A percentile compares a stretch with the other conserved stretches of the same genome.
These are phyloP conservation scores for Perkinsus olseni DNA, from an alignment of 169 alveolate genomes.

Conservation along the genomic window DNA sequence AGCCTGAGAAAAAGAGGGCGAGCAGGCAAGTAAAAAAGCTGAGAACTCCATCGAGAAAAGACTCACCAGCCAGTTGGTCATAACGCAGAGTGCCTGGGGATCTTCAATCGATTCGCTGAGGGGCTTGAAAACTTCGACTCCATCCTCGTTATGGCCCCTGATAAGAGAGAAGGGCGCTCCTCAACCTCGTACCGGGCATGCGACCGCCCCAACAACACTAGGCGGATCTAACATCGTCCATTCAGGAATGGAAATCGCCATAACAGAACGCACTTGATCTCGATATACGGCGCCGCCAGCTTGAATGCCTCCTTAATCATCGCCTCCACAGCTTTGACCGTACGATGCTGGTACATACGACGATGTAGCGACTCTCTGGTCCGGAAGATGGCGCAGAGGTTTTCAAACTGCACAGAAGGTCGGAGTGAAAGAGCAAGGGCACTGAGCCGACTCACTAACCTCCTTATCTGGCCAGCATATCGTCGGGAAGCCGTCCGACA, in stretches of 20 bases:
- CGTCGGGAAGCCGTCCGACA: neutral
- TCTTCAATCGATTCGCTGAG: neutral
- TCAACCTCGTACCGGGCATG: too few relatives aligned
- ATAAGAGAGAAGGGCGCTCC: too few relatives aligned
- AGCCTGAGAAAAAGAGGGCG: neutral
- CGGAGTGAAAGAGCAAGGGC: slow-evolving; percentile 1
- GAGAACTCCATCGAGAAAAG: neutral
- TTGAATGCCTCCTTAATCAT: slow-evolving; percentile 52
- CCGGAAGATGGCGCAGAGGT: slow-evolving; percentile 50
- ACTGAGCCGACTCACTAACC: slow-evolving; percentile 10
- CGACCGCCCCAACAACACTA: too few relatives aligned
- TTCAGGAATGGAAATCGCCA: too few relatives aligned
- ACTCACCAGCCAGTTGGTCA: neutral
- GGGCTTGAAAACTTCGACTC: neutral
- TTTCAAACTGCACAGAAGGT: slow-evolving; percentile 31
- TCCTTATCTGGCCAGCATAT: neutral
- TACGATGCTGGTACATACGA: slow-evolving; percentile 53
- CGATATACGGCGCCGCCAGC: neutral
- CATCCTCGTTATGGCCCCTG: neutral
- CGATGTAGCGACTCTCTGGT: slow-evolving; percentile 48
- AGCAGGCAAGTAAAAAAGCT: neutral
- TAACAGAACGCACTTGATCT: neutral
- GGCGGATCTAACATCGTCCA: too few relatives aligned
- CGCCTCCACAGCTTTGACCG: slow-evolving; percentile 55
- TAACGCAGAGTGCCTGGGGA: neutral